A percentile compares a stretch with the other conserved stretches of the same genome.
Evolutionary conservation across 768 basidiomycete species (phyloP).

Genomic region (Daedaleopsis nitida): DNA sequence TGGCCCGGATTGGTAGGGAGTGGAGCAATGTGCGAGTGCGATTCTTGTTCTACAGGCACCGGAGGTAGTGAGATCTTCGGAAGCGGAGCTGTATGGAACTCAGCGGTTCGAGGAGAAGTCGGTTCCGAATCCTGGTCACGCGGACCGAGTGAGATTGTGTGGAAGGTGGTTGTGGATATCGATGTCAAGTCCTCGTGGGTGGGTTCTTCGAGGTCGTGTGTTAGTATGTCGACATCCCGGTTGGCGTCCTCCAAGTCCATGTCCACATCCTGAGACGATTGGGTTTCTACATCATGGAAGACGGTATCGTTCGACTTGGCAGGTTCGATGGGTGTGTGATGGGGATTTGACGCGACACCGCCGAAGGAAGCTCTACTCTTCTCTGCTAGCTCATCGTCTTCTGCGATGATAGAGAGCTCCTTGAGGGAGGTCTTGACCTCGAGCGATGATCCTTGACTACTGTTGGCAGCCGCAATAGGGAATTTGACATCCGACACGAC

Average conservation of each 20-base stretch:
- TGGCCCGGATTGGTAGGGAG: constrained; percentile 2
- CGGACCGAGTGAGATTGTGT: constrained; percentile 43
- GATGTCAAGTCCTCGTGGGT: constrained; percentile 26
- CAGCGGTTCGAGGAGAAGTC: not conserved
- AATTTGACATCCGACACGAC: no score
- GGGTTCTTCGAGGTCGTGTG: constrained; percentile 9
- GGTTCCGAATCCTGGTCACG: constrained; percentile 2
- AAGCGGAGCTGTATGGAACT: constrained; percentile 23
- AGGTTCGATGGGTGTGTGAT: not conserved
- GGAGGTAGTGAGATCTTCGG: constrained; percentile 18
- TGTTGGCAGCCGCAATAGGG: not conserved
- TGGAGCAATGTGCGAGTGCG: constrained; percentile 13
- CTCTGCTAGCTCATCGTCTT: constrained; percentile 66
- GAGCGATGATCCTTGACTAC: not conserved
- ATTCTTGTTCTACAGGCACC: constrained; percentile 12
- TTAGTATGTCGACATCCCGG: not conserved
- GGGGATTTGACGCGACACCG: not conserved
- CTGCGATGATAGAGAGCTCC: constrained; percentile 69
- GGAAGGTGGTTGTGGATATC: constrained; percentile 39
- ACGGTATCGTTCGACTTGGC: not conserved
- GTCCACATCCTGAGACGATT: not conserved
- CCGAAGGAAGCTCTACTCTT: constrained; percentile 22
- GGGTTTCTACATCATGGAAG: not conserved
- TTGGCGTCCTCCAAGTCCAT: constrained; percentile 4
- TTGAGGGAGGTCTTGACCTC: constrained; percentile 23